These are phyloP conservation scores for Aspergillus caelatus DNA, from an alignment of 2,329 filamentous ascomycete genomes.

Conservation along the genomic window DNA sequence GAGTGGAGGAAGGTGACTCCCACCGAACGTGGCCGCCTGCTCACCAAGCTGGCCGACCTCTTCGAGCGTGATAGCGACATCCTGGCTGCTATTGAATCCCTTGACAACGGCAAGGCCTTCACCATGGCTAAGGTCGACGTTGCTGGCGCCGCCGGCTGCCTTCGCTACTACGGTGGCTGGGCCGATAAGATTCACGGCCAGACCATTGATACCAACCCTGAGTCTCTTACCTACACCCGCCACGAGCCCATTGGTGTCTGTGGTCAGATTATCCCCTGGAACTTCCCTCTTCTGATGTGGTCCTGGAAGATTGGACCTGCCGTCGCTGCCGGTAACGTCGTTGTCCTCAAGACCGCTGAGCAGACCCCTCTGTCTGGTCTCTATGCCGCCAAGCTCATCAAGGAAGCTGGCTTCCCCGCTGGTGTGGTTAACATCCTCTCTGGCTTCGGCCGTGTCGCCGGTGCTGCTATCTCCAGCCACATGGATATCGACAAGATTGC, in stretches of 20 bases:
- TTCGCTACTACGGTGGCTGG: slow-evolving; percentile 90
- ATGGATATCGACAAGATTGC: slow-evolving; percentile 68
- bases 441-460: slow-evolving; percentile 76
- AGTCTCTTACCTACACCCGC: slow-evolving; percentile 82
- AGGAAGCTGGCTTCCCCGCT: slow-evolving; percentile 64
- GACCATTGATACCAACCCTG: slow-evolving; percentile 76
- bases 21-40: slow-evolving; percentile 66
- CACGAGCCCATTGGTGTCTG: slow-evolving; percentile 80
- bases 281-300: slow-evolving; percentile 66
- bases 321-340: slow-evolving; percentile 12
- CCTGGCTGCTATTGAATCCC: slow-evolving; percentile 78
- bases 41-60: slow-evolving; percentile 78
- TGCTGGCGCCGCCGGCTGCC: slow-evolving; percentile 64
- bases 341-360: slow-evolving; percentile 14
- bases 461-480: slow-evolving; percentile 66
- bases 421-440: slow-evolving; percentile 68
- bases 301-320: slow-evolving; percentile 17
- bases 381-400: slow-evolving; percentile 55
- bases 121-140: slow-evolving; percentile 69
- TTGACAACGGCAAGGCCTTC: slow-evolving; percentile 58
- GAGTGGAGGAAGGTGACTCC: slow-evolving; percentile 70
- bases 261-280: slow-evolving; percentile 89
- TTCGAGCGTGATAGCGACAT: slow-evolving; percentile 76
- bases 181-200: slow-evolving; percentile 94
- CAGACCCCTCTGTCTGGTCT: slow-evolving; percentile 70